Conservation (phyloP, 306 rosid genomes). For the Sesbania bispinosa region DNA sequence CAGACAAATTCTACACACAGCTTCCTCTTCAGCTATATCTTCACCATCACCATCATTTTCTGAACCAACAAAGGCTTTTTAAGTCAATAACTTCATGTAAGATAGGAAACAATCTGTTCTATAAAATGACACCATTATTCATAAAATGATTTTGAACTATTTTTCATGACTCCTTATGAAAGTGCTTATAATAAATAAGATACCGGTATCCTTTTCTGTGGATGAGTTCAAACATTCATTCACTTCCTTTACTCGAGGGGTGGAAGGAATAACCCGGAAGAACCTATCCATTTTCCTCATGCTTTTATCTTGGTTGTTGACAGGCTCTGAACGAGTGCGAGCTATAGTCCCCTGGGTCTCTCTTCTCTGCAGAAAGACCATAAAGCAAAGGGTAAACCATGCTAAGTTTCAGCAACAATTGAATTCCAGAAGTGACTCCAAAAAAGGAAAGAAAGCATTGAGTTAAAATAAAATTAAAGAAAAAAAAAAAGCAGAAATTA, state of each 20-base stretch:
- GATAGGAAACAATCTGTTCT: neutral
- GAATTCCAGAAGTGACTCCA: neutral
- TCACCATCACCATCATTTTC: constrained; percentile 67
- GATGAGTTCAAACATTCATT: constrained; percentile 36
- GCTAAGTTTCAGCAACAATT: constrained; percentile 10
- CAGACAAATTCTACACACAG: constrained; percentile 93
- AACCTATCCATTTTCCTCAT: constrained; percentile 67
- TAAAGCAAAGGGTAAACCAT: neutral
- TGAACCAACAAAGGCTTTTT: constrained; percentile 34
- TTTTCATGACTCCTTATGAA: neutral
- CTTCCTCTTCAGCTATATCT: constrained; percentile 92
- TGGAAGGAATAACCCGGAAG: constrained; percentile 85
- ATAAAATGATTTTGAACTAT: too few relatives aligned
- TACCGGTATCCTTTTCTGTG: constrained; percentile 62
- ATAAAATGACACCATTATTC: too few relatives aligned
- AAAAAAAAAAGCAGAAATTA: neutral
- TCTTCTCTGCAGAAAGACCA: constrained; percentile 49
- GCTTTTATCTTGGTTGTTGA: constrained; percentile 46
- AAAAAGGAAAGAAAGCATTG: neutral
- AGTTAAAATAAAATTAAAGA: neutral
- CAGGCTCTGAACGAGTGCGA: constrained; percentile 86
- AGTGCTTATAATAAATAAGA: neutral
- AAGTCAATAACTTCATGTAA: constrained; percentile 9
- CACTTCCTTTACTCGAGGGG: constrained; percentile 63
- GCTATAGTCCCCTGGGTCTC: constrained; percentile 63